These are phyloP conservation scores for Pholiota adiposa DNA, from an alignment of 1,284 basidiomycete species.

Conservation along the genomic window DNA sequence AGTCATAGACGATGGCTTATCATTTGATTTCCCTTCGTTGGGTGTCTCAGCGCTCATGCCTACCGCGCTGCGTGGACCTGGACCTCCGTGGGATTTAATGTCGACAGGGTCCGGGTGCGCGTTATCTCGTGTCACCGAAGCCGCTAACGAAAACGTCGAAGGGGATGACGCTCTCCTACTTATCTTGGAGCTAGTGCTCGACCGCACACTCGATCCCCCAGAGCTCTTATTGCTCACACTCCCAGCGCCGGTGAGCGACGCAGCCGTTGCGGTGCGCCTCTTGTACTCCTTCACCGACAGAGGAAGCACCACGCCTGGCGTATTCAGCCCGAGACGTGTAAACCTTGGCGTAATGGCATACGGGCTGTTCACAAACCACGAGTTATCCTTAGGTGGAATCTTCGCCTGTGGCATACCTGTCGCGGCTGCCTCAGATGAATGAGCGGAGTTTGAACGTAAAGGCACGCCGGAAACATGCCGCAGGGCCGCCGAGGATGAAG, in stretches of 20 bases:
- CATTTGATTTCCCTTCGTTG: neutral
- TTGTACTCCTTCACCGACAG: slow-evolving; percentile 38
- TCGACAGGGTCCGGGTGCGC: too few relatives aligned
- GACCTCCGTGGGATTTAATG: neutral
- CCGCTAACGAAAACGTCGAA: neutral
- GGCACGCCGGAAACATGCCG: neutral
- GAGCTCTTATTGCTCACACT: neutral
- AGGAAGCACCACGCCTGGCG: slow-evolving; percentile 47
- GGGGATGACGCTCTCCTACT: neutral
- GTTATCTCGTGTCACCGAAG: neutral
- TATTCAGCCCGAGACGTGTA: slow-evolving; percentile 43
- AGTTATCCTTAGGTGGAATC: slow-evolving; percentile 25
- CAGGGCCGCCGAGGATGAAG: neutral
- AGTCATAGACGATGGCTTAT: neutral
- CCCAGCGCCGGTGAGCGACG: neutral
- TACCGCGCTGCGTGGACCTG: neutral
- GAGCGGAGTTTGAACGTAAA: too few relatives aligned
- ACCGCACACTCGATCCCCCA: neutral
- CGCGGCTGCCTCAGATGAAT: neutral
- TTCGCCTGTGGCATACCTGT: neutral
- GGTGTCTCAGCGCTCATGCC: neutral
- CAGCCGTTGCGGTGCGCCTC: neutral
- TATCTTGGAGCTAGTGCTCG: neutral
- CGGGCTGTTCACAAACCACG: slow-evolving; percentile 44
- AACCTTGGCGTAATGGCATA: slow-evolving; percentile 47